Percentiles rank a stretch among this genome's conserved stretches.
Evolutionary conservation across 345 rosid genomes (phyloP).

Genomic region (Eucalyptus coolabah): DNA sequence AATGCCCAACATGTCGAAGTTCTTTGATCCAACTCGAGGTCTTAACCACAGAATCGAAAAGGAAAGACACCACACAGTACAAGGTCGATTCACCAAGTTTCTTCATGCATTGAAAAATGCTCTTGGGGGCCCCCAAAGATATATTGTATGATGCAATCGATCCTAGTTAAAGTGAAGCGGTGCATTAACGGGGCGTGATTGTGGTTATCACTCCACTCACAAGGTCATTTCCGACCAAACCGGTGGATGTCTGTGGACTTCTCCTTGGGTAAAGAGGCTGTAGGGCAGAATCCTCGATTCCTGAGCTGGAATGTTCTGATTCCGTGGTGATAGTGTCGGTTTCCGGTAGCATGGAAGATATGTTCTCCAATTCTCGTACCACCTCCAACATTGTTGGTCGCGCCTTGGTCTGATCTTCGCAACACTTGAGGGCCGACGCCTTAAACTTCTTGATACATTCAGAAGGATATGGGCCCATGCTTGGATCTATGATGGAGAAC

Average conservation of each 20-base stretch:
- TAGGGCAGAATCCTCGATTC: constrained; percentile 9
- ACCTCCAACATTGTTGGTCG: constrained; percentile 92
- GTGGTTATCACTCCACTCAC: constrained; percentile 71
- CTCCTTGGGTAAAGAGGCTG: constrained; percentile 27
- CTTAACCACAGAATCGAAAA: background rate
- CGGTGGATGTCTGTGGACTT: constrained; percentile 32
- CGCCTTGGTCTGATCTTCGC: constrained; percentile 50
- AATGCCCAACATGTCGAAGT: background rate
- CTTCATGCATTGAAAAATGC: background rate
- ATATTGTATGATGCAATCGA: background rate
- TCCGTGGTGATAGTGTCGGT: constrained; percentile 18
- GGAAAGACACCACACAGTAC: background rate
- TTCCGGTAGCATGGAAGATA: constrained; percentile 53
- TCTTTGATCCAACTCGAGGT: background rate
- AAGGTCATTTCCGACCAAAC: constrained; percentile 74
- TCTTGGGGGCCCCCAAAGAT: background rate
- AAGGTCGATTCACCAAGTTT: background rate
- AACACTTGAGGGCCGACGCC: constrained; percentile 61
- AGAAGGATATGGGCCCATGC: constrained; percentile 70
- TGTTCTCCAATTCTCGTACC: constrained; percentile 69
- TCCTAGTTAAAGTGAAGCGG: background rate
- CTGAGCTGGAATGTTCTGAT: background rate
- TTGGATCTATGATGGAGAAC: constrained; percentile 56
- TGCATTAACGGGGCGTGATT: constrained; percentile 24
- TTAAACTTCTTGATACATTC: constrained; percentile 71